Conservation (phyloP, 331 rosid genomes). For the Quercus tomentella region DNA sequence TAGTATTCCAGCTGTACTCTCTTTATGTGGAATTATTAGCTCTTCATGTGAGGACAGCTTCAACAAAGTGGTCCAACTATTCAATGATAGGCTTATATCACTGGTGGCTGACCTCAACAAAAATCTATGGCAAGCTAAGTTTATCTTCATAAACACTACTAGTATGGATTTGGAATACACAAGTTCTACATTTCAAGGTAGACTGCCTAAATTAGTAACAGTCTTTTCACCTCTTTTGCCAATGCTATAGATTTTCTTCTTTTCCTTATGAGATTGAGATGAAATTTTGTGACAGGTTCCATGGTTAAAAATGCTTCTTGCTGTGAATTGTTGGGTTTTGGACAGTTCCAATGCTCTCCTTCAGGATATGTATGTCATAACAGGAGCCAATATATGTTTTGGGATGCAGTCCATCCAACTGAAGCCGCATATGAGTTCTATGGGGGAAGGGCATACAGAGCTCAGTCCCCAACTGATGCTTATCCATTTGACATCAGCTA, state of each 20-base stretch:
- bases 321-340: not conserved
- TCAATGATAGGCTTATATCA: slow-evolving; percentile 19
- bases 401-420: slow-evolving; percentile 28
- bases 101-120: slow-evolving; percentile 8
- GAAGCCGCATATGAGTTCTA: not conserved
- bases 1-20: slow-evolving; percentile 4
- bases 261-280: not conserved
- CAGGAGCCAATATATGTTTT: slow-evolving; percentile 10
- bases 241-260: not conserved
- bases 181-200: not conserved
- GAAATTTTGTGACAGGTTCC: not conserved
- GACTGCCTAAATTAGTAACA: not conserved
- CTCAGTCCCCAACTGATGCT: slow-evolving; percentile 2
- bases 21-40: not conserved
- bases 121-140: not conserved
- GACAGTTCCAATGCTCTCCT: not conserved
- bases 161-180: not conserved
- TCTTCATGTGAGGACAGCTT: slow-evolving; percentile 4
- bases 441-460: slow-evolving; percentile 12
- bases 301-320: not conserved
- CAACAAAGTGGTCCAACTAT: slow-evolving; percentile 15
- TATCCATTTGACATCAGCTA: slow-evolving; percentile 16
- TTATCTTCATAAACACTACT: slow-evolving; percentile 12
- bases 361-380: slow-evolving; percentile 1
- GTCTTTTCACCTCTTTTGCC: not conserved